Percentiles rank a stretch among this genome's conserved stretches.
phyloP scores from a whole-genome alignment of 805 yeast genomes.

The Hanseniaspora thailandica region DNA sequence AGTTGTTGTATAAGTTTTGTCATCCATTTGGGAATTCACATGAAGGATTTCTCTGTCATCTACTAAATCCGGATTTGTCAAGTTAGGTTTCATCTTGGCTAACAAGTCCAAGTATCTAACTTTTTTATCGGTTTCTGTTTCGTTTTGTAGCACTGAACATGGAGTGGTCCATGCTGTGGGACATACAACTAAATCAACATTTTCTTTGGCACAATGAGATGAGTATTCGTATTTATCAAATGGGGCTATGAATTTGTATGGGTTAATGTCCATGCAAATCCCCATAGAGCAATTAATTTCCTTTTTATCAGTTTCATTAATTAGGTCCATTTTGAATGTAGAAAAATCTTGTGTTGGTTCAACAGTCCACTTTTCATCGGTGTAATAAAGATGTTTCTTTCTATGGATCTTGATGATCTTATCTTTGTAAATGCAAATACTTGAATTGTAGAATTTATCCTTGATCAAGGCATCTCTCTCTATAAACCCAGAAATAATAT shows the following conservation, averaged over 20 bases:
- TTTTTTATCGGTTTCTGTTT: background rate
- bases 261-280: conserved; percentile 89
- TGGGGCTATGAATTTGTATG: conserved; percentile 72
- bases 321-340: background rate
- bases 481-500: conserved; percentile 8
- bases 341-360: conserved; percentile 3
- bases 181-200: conserved; percentile 47
- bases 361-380: conserved; percentile 6
- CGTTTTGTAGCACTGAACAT: conserved; percentile 29
- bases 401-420: background rate
- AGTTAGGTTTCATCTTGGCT: background rate
- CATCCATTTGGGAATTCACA: background rate
- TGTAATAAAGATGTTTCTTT: conserved; percentile 8
- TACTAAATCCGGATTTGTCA: background rate
- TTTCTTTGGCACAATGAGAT: conserved; percentile 35
- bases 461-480: background rate
- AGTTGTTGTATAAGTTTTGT: background rate
- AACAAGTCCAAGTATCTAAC: background rate
- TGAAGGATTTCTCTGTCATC: conserved; percentile 2
- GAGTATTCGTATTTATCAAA: conserved; percentile 66
- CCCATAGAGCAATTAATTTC: conserved; percentile 44
- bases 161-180: conserved; percentile 82
- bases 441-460: conserved; percentile 4
- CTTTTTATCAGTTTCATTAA: background rate
- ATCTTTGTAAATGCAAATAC: conserved; percentile 7